Evolutionary conservation across 495 filamentous ascomycete species (phyloP).

Genomic region (Podospora sp.): DNA sequence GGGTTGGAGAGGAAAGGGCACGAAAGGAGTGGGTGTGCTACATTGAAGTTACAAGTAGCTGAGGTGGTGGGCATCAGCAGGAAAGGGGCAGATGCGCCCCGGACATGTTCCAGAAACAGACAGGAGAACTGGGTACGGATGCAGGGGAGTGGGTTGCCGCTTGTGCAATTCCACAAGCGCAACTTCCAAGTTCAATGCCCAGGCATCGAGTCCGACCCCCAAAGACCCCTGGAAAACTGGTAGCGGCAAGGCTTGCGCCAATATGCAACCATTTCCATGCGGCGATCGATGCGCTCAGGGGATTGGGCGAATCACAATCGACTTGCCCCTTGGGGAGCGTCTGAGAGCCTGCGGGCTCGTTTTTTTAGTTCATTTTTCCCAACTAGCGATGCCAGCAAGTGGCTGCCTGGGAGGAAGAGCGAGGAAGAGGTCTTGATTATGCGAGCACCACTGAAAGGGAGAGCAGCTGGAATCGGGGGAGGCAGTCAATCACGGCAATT

Average conservation of each 20-base stretch:
- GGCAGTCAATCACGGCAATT: no score
- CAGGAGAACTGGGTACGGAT: no score
- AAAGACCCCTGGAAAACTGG: not conserved
- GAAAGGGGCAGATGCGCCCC: not conserved
- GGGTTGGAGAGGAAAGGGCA: not conserved
- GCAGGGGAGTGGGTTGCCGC: no score
- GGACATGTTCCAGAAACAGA: not conserved
- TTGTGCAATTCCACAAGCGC: no score
- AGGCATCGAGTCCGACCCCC: no score
- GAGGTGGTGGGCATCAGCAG: not conserved
- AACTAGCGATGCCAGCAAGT: not conserved
- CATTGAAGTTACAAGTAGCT: not conserved
- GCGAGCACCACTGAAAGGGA: no score
- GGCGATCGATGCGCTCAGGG: not conserved
- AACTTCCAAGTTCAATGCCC: not conserved
- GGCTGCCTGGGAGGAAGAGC: no score
- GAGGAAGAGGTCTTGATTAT: no score
- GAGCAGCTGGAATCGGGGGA: no score
- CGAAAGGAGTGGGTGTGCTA: not conserved
- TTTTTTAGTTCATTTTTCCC: not conserved
- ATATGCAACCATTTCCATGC: no score
- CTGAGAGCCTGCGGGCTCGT: not conserved
- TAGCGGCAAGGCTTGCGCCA: not conserved
- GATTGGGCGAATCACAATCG: not conserved
- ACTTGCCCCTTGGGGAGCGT: not conserved